These are phyloP conservation scores for Lagenaria siceraria DNA, from an alignment of 306 rosid genomes.

Conservation along the genomic window DNA sequence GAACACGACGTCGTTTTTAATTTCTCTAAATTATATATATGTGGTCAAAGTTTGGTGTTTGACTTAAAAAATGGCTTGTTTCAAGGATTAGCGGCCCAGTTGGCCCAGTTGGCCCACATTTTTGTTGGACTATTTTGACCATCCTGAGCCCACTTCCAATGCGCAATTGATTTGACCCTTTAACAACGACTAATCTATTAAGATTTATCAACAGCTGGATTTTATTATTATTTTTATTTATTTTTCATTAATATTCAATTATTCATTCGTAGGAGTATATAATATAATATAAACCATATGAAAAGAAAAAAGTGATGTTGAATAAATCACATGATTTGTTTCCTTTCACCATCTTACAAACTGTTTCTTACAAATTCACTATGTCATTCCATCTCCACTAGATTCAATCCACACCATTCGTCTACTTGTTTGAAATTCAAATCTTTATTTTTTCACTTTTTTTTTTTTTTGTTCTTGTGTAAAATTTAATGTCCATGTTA, in stretches of 20 bases:
- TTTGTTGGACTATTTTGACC: slow-evolving; percentile 2
- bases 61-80: neutral
- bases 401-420: too few species aligned
- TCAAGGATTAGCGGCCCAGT: neutral
- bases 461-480: neutral
- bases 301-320: neutral
- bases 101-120: neutral
- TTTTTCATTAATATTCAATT: neutral
- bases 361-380: neutral
- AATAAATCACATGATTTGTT: slow-evolving; percentile 4
- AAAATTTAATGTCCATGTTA: neutral
- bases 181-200: neutral
- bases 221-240: neutral
- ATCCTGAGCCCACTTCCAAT: neutral
- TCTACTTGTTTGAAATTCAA: neutral
- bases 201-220: neutral
- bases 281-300: neutral
- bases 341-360: neutral
- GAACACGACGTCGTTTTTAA: neutral
- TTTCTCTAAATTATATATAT: too few species aligned
- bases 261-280: neutral
- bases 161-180: neutral
- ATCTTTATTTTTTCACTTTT: neutral
- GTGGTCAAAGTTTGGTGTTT: neutral
- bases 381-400: neutral